Conservation (phyloP, 176 grass and related monocot genomes). For the Leersia perrieri region DNA sequence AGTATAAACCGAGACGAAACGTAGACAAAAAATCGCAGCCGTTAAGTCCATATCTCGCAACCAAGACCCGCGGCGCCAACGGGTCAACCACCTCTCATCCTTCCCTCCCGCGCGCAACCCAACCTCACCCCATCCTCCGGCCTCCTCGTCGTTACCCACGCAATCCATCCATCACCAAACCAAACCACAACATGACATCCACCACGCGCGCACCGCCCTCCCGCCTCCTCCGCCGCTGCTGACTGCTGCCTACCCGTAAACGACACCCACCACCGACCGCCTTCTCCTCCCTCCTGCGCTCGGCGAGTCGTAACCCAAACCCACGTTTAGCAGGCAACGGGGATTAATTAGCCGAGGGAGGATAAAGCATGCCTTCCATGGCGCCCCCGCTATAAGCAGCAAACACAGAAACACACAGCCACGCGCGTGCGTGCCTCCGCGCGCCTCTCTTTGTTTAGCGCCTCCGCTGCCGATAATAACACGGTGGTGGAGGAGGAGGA, state of each 20-base stretch:
- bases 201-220: not conserved
- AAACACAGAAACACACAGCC: not conserved
- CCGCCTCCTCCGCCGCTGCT: no score
- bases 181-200: conserved; percentile 36
- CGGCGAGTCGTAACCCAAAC: not conserved
- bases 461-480: not conserved
- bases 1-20: not conserved
- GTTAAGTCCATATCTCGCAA: not conserved
- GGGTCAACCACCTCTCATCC: not conserved
- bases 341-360: not conserved
- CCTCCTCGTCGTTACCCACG: no score
- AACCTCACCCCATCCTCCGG: no score
- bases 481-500: not conserved
- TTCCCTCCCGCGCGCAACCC: no score
- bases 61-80: conserved; percentile 13
- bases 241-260: no score
- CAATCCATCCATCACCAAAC: not conserved
- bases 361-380: conserved; percentile 22
- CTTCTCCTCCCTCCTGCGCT: not conserved
- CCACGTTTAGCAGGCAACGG: no score
- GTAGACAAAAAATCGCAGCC: not conserved
- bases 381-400: conserved; percentile 23
- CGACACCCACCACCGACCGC: not conserved
- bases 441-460: not conserved
- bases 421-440: not conserved